Conservation (phyloP, 148 eudicot genomes). For the Oxyria digyna region DNA sequence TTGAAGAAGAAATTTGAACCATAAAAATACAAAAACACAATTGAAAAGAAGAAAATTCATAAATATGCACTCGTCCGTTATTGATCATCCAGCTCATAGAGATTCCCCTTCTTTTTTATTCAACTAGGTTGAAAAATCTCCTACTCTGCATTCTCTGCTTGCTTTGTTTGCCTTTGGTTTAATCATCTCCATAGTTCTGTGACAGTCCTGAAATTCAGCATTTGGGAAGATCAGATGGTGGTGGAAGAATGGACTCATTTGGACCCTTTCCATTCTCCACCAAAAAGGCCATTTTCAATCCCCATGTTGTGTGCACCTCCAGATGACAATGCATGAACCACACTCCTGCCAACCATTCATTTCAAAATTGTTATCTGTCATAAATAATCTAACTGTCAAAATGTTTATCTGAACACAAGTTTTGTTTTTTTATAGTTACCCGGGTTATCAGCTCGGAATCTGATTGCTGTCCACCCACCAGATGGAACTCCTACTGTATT, state of each 20-base stretch:
- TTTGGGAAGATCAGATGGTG: conserved; percentile 11
- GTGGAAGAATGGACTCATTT: conserved; percentile 7
- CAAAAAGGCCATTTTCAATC: conserved; percentile 12
- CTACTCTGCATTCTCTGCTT: not conserved
- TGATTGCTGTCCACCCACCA: conserved; percentile 49
- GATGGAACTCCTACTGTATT: conserved; percentile 41
- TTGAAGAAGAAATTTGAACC: not conserved
- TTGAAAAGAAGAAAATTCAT: not conserved
- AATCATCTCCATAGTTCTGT: not conserved
- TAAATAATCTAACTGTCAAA: not conserved
- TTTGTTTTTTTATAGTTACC: conserved; percentile 15
- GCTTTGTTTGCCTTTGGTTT: not conserved
- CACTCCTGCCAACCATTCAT: conserved; percentile 1
- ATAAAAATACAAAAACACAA: not conserved
- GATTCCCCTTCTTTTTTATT: not conserved
- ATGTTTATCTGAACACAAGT: not conserved
- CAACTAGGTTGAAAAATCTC: not conserved
- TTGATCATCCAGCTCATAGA: not conserved
- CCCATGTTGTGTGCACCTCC: conserved; percentile 14
- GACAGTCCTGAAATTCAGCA: not conserved
- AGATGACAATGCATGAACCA: conserved; percentile 14
- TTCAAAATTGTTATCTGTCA: not conserved
- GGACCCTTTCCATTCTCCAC: conserved; percentile 16
- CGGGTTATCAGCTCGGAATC: conserved; percentile 55
- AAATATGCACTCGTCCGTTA: not conserved